These are phyloP conservation scores for Ophiostoma sp. DNA, from an alignment of 2,329 filamentous ascomycete genomes.

Conservation along the genomic window DNA sequence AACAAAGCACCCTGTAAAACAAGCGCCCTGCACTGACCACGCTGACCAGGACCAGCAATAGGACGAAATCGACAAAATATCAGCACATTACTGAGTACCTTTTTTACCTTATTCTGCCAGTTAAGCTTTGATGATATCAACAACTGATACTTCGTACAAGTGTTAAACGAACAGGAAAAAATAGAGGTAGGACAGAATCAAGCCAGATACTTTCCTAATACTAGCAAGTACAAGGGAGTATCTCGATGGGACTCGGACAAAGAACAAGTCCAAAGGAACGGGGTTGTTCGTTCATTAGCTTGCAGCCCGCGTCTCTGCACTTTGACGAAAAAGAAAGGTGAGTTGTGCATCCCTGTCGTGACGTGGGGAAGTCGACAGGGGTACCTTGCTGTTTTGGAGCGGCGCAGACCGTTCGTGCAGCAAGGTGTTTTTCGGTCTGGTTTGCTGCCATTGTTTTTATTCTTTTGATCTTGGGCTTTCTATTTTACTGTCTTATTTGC, in stretches of 20 bases:
- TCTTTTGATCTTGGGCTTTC: neutral
- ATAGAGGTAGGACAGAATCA: neutral
- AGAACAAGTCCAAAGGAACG: neutral
- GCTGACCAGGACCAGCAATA: neutral
- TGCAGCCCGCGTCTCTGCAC: slow-evolving; percentile 19
- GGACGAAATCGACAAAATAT: neutral
- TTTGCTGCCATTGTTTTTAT: neutral
- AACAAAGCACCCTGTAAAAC: neutral
- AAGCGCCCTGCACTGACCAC: neutral
- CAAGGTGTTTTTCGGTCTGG: neutral
- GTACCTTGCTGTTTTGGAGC: neutral
- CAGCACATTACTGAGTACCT: neutral
- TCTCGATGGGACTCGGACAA: neutral
- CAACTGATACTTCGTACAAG: neutral
- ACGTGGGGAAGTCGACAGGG: slow-evolving; percentile 13
- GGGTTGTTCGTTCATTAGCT: slow-evolving; percentile 12
- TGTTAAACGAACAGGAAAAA: neutral
- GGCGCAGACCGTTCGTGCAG: neutral
- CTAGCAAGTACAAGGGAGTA: neutral
- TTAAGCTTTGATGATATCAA: neutral
- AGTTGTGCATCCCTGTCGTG: slow-evolving; percentile 15
- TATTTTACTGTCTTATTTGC: neutral
- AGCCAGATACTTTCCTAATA: neutral
- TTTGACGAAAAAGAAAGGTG: slow-evolving; percentile 22
- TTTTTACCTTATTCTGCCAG: neutral